phyloP scores from a whole-genome alignment of 2,329 filamentous ascomycete genomes.

The Alternaria atra region DNA sequence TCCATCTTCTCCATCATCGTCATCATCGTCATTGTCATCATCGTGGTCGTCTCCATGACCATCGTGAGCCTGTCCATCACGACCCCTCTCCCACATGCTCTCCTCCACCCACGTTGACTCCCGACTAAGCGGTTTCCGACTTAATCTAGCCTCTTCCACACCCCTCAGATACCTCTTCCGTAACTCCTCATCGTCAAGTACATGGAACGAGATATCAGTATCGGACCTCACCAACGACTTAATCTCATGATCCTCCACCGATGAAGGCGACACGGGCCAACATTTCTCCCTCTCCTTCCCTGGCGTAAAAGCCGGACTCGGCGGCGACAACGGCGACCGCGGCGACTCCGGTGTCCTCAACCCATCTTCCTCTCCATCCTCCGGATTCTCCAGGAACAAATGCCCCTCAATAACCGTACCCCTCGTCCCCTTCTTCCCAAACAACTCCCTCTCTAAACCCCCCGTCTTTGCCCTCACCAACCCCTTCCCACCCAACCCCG shows the following conservation, averaged over 20 bases:
- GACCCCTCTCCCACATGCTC: background rate
- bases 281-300: background rate
- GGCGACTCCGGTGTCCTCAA: background rate
- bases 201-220: background rate
- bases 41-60: no score
- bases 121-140: slow-evolving; percentile 1
- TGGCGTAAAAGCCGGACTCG: background rate
- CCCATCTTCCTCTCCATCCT: slow-evolving; percentile 7
- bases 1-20: background rate
- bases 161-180: background rate
- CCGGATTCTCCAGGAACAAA: slow-evolving; percentile 17
- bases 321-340: background rate
- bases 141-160: background rate
- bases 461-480: slow-evolving; percentile 28
- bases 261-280: background rate
- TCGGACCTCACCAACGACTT: background rate
- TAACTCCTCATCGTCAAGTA: background rate
- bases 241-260: background rate
- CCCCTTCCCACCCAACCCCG: slow-evolving; percentile 27
- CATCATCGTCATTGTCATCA: background rate
- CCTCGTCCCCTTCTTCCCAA: slow-evolving; percentile 18
- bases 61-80: background rate
- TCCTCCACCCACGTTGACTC: background rate
- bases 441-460: slow-evolving; percentile 31
- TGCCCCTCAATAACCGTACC: slow-evolving; percentile 25